These are phyloP conservation scores for Spiraea crenata DNA, from an alignment of 331 rosid species.

Conservation along the genomic window DNA sequence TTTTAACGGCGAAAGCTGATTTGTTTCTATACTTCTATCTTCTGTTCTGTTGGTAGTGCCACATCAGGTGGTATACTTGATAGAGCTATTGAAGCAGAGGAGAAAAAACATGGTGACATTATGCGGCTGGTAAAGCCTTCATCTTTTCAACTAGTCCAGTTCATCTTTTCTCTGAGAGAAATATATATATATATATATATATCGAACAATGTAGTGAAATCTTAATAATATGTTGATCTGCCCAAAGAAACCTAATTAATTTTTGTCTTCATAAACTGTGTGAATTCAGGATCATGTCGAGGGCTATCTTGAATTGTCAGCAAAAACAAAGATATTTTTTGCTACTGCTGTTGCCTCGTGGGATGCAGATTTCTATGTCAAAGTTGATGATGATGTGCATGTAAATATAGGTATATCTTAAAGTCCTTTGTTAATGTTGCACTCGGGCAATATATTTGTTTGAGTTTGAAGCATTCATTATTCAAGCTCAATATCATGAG, in stretches of 20 bases:
- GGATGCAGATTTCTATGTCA: constrained; percentile 60
- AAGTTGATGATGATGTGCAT: constrained; percentile 64
- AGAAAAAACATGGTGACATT: constrained; percentile 46
- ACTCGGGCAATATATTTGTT: not conserved
- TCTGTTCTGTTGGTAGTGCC: constrained; percentile 36
- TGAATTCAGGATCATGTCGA: constrained; percentile 54
- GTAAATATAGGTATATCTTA: constrained; percentile 50
- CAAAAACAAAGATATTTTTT: constrained; percentile 50
- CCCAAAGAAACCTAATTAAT: constrained; percentile 1
- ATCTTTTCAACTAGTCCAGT: constrained; percentile 9
- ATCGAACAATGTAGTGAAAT: not conserved
- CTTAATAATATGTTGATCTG: not conserved
- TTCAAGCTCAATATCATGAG: not conserved
- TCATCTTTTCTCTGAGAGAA: not conserved
- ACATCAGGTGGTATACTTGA: constrained; percentile 64
- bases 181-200: not conserved
- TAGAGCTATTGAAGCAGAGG: constrained; percentile 62
- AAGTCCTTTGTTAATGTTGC: not conserved
- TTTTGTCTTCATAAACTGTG: not conserved
- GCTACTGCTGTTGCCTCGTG: constrained; percentile 49
- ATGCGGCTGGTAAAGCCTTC: constrained; percentile 49
- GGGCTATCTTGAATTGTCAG: constrained; percentile 62
- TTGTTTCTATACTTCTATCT: not conserved
- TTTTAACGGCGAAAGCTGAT: not conserved
- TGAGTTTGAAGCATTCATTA: not conserved